A percentile compares a stretch with the other conserved stretches of the same genome.
Conservation (phyloP, 192 early-diverging fungal species). For the Dissophora ornata region DNA sequence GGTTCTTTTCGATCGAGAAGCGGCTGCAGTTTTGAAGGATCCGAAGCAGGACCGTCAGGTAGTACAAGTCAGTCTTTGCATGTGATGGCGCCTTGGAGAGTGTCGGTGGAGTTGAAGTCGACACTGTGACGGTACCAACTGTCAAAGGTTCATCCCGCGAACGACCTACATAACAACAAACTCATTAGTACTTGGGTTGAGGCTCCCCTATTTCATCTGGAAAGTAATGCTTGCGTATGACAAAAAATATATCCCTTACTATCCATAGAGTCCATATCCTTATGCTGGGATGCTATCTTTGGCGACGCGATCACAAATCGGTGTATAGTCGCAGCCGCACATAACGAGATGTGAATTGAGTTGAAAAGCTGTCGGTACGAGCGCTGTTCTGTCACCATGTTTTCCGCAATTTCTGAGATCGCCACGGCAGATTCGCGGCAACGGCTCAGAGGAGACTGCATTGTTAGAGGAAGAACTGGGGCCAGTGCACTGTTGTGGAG, state of each 20-base stretch:
- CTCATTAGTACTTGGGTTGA: too few relatives aligned
- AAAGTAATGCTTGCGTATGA: too few relatives aligned
- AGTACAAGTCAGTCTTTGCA: constrained; percentile 30
- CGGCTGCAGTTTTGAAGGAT: constrained; percentile 45
- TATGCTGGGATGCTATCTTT: not conserved
- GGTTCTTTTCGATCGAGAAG: constrained; percentile 36
- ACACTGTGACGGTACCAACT: not conserved
- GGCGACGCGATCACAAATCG: constrained; percentile 36
- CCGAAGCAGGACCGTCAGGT: constrained; percentile 23
- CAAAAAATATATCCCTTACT: constrained; percentile 13
- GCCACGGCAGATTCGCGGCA: constrained; percentile 47
- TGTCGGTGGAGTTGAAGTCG: constrained; percentile 8
- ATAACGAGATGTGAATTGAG: constrained; percentile 41
- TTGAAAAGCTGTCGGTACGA: constrained; percentile 47
- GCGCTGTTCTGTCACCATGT: constrained; percentile 31
- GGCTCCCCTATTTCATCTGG: too few relatives aligned
- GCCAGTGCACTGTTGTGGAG: constrained; percentile 33
- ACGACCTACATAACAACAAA: not conserved
- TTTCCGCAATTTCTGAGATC: constrained; percentile 49
- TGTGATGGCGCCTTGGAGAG: constrained; percentile 8
- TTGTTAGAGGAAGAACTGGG: constrained; percentile 24
- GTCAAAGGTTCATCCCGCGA: not conserved
- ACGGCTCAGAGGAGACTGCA: constrained; percentile 31
- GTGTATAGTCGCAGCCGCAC: constrained; percentile 44
- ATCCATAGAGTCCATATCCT: not conserved